Conservation (phyloP, 805 yeast genomes). For the Hanseniaspora occidentalis region DNA sequence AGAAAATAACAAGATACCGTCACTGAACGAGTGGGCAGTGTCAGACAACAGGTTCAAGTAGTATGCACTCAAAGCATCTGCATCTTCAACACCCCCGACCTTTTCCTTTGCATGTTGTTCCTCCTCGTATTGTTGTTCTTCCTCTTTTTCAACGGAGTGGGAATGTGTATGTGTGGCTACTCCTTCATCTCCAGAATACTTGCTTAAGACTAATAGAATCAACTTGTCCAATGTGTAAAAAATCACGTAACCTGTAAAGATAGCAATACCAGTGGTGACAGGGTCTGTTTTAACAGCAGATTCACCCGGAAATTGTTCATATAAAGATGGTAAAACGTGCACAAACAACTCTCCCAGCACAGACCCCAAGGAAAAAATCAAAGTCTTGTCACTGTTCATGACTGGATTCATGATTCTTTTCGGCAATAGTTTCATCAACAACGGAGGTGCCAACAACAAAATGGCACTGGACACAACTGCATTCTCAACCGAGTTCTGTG, state of each 20-base stretch:
- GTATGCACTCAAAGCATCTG: slow-evolving; percentile 11
- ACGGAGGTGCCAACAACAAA: slow-evolving; percentile 53
- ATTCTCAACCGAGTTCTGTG: slow-evolving; percentile 38
- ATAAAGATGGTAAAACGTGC: slow-evolving; percentile 57
- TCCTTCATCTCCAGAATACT: slow-evolving; percentile 35
- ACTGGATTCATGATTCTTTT: slow-evolving; percentile 18
- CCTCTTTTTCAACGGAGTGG: slow-evolving; percentile 25
- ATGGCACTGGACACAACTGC: slow-evolving; percentile 51
- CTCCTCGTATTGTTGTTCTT: too few species aligned
- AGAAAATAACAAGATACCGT: slow-evolving; percentile 64
- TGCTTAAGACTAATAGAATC: slow-evolving; percentile 45
- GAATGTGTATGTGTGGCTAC: slow-evolving; percentile 25
- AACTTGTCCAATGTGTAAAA: slow-evolving; percentile 51
- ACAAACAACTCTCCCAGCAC: slow-evolving; percentile 62
- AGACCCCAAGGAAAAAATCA: slow-evolving; percentile 68
- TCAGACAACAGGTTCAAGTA: slow-evolving; percentile 58
- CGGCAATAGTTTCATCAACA: slow-evolving; percentile 44
- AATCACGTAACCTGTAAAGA: slow-evolving; percentile 39
- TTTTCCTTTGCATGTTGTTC: too few species aligned
- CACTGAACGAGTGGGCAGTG: slow-evolving; percentile 63
- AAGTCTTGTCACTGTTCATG: slow-evolving; percentile 24
- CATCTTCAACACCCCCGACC: slow-evolving; percentile 16
- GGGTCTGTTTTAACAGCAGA: too few species aligned
- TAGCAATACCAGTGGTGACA: slow-evolving; percentile 23
- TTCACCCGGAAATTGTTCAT: too few species aligned